Evolutionary conservation across 2,329 filamentous ascomycete species (phyloP), one percentile per base, ranked within the genome.

Genomic region (Sclerotinia spermophila): DNA sequence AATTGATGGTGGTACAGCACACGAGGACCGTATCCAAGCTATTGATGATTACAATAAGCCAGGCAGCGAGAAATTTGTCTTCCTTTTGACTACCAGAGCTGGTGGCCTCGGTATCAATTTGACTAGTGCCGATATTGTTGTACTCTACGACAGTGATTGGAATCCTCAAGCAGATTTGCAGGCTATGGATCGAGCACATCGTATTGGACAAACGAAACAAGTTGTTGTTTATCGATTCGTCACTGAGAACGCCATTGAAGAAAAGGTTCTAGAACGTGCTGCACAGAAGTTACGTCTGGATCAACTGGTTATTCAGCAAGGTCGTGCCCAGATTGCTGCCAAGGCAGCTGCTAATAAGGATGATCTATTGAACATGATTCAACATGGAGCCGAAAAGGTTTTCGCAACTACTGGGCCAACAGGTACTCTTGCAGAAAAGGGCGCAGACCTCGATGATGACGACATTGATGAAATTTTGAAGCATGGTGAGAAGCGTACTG

Each of bases 21-120:
- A 99, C 77, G 96, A 99, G 81, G 96, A 99, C 79, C 94, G 96
- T 80, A 98, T 99, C 78, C 90, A 93, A 35, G 96, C 95, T 56
- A 99, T 99, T 77, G 96, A 99, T 78, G 94, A 98, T 17, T 99
- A 99, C 87, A 99, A 99, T 84, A 97, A 92, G 81, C 92, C 93
- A 5, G 93, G 86, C 1, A 98, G 96, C 0, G 96, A 99, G 79
- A 97, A 97, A 81, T 99, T 98, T 76, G 86, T 99, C 71, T 99
- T 99, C 81, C 84, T 99, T 73, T 86, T 99, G 60, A 99, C 96
- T 0, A 99, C 96, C 53, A 90, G 96, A 82, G 96, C 96, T 71
- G 96, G 96, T 84, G 96, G 96, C 77, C 83, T 99, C 69, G 96
- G 96, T 78, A 99, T 99, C 84, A 99, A 99, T 80, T 83, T 99